Base-by-base conservation (phyloP, 2,329 filamentous ascomycete species). In the Alternaria burnsii region DNA sequence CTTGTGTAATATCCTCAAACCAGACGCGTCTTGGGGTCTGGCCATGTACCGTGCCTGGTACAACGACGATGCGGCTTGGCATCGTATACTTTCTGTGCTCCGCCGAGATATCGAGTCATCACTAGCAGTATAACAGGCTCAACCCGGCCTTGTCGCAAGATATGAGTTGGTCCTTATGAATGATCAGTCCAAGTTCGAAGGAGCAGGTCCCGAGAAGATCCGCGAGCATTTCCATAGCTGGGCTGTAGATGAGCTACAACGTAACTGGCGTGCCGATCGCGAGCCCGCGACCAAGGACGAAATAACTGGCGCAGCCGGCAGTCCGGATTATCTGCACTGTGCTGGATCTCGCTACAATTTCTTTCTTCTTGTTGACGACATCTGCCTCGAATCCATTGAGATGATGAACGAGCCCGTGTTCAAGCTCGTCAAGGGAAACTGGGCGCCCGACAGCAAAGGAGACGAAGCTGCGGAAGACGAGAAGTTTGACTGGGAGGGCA, bases 31-130 rank as follows among this genome's bases (percentile, higher is more conserved):
- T 53, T 53, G 41, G 51, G 51, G 51, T 53, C 30, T 53, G 28
- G 41, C 26, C 14, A 30, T 53, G 51, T 53, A 53, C 41, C 41
- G 51, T 53, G 51, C 34, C 40, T 53, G 20, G 16, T 53, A 53
- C 51, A 44, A 32, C 30, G 40, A 53, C 51, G 40, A 53, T 44
- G 40, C 40, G 51, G 51, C 40, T 53, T 53, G 41, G 51, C 18
- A 44, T 53, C 51, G 40, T 53, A 24, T 53, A 18, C 51, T 36
- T 40, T 53, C 40, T 36, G 40, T 53, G 28, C 40, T 53, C 40
- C 28, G 28, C 40, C 40, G 16, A 26, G 18, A 53, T 14, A 44
- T 44, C 43, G 40, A 53, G 28, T 30, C 40, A 32, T 36, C 40
- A 44, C 18, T 44, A 16, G 28, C 20, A 36, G 34, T 36, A 16